A percentile compares a stretch with the other conserved stretches of the same genome.
Conservation (phyloP, 805 yeast species). For the Ogataea neopini region DNA sequence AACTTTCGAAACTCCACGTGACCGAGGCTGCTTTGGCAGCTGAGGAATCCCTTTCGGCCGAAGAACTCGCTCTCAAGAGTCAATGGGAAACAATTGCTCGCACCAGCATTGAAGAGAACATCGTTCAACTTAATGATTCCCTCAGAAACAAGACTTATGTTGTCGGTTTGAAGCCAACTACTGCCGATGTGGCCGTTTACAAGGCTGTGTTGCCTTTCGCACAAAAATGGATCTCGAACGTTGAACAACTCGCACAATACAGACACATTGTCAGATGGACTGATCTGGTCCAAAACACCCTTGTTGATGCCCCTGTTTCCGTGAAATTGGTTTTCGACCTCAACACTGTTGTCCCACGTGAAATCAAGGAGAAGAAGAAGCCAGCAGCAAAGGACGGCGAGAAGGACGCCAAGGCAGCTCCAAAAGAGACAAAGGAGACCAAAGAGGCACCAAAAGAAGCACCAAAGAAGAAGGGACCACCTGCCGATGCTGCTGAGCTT, state of each 20-base stretch:
- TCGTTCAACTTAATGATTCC: slow-evolving; percentile 63
- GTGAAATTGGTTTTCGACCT: slow-evolving; percentile 57
- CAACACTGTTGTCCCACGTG: slow-evolving; percentile 67
- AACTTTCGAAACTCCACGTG: slow-evolving; percentile 32
- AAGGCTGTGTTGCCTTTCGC: slow-evolving; percentile 64
- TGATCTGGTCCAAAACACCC: slow-evolving; percentile 75
- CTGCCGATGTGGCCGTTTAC: slow-evolving; percentile 72
- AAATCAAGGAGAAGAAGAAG: slow-evolving; percentile 39
- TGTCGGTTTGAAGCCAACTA: slow-evolving; percentile 64
- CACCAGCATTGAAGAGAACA: slow-evolving; percentile 56
- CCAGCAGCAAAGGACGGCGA: slow-evolving; percentile 25
- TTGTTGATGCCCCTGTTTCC: slow-evolving; percentile 48
- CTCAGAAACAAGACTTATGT: slow-evolving; percentile 72
- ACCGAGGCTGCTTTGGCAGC: slow-evolving; percentile 8
- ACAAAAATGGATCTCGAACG: slow-evolving; percentile 48
- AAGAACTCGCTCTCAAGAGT: slow-evolving; percentile 58
- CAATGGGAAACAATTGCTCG: slow-evolving; percentile 80
- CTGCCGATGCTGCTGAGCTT: slow-evolving; percentile 33
- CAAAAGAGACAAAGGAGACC: slow-evolving; percentile 14
- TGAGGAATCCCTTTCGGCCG: slow-evolving; percentile 34
- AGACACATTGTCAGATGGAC: slow-evolving; percentile 95
- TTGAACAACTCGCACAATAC: slow-evolving; percentile 55
- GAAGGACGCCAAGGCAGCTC: slow-evolving; percentile 15
- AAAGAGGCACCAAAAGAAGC: slow-evolving; percentile 5
- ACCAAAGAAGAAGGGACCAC: slow-evolving; percentile 21